These are phyloP conservation scores for Gamarada debralockiae DNA, from an alignment of 495 filamentous ascomycete genomes.

Conservation along the genomic window DNA sequence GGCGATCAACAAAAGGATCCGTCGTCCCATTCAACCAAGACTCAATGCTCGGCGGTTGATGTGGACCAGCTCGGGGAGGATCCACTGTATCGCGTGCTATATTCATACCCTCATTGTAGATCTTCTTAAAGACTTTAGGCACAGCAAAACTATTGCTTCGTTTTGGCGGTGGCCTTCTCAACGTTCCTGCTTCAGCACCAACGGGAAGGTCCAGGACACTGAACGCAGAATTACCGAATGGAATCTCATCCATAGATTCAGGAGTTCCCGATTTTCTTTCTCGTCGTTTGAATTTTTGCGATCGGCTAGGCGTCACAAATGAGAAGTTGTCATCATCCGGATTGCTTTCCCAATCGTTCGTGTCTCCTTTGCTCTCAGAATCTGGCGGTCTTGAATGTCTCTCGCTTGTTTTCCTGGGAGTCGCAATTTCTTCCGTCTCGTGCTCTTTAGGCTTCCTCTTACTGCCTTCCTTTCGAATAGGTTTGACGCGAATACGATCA, in stretches of 20 bases:
- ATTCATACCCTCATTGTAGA: conserved; percentile 49
- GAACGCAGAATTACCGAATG: conserved; percentile 54
- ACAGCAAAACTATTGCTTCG: conserved; percentile 28
- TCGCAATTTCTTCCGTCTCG: background rate
- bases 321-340: conserved; percentile 13
- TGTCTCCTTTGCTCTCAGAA: conserved; percentile 2
- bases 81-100: conserved; percentile 50
- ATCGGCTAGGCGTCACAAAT: conserved; percentile 12
- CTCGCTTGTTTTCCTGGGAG: conserved; percentile 12
- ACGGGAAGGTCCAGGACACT: conserved; percentile 49
- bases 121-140: conserved; percentile 52
- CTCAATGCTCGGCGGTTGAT: conserved; percentile 61
- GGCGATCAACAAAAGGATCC: conserved; percentile 66
- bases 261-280: conserved; percentile 17
- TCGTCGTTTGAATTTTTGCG: conserved; percentile 13
- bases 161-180: conserved; percentile 17
- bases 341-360: background rate
- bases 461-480: conserved; percentile 24
- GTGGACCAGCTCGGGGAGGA: conserved; percentile 39
- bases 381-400: conserved; percentile 12
- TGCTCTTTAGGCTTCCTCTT: conserved; percentile 22
- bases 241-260: conserved; percentile 49
- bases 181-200: conserved; percentile 34
- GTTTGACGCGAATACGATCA: conserved; percentile 29
- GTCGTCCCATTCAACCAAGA: conserved; percentile 70